Evolutionary conservation across 495 filamentous ascomycete species (phyloP).

Genomic region (Paragyromitra xinjiangensis): DNA sequence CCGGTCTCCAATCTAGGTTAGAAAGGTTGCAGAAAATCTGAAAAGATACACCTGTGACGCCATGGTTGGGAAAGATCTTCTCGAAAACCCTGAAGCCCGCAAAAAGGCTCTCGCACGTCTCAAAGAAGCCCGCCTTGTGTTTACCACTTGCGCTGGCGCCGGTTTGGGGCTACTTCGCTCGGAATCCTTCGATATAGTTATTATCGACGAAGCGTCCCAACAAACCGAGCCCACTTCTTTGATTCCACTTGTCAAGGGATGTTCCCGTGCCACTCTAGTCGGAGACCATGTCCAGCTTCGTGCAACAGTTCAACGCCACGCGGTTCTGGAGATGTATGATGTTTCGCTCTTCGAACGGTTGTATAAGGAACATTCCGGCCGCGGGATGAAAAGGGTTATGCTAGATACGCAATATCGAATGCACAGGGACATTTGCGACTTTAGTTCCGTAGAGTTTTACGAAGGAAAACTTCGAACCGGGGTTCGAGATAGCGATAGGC

Average conservation of each 20-base stretch:
- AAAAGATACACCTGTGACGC: constrained; percentile 63
- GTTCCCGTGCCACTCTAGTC: constrained; percentile 62
- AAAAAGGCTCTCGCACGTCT: constrained; percentile 62
- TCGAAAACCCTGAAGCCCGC: constrained; percentile 57
- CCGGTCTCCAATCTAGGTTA: constrained; percentile 55
- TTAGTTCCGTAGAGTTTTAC: constrained; percentile 65
- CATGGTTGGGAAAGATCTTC: constrained; percentile 62
- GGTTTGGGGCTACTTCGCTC: constrained; percentile 63
- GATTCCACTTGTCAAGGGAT: constrained; percentile 64
- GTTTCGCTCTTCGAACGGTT: constrained; percentile 65
- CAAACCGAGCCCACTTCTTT: constrained; percentile 64
- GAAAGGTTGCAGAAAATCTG: constrained; percentile 60
- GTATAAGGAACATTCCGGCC: constrained; percentile 54
- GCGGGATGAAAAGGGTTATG: constrained; percentile 59
- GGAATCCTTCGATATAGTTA: constrained; percentile 62
- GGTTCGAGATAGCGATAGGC: constrained; percentile 50
- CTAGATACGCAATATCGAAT: constrained; percentile 67
- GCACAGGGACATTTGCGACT: constrained; percentile 62
- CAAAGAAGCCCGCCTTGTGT: constrained; percentile 60
- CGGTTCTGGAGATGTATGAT: constrained; percentile 60
- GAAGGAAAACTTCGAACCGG: constrained; percentile 61
- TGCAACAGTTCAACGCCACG: constrained; percentile 62
- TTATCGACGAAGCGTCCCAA: constrained; percentile 66
- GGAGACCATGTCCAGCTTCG: constrained; percentile 67
- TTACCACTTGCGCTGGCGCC: constrained; percentile 65